Conservation (phyloP, 805 yeast species). For the Wickerhamomyces chaumierensis region DNA sequence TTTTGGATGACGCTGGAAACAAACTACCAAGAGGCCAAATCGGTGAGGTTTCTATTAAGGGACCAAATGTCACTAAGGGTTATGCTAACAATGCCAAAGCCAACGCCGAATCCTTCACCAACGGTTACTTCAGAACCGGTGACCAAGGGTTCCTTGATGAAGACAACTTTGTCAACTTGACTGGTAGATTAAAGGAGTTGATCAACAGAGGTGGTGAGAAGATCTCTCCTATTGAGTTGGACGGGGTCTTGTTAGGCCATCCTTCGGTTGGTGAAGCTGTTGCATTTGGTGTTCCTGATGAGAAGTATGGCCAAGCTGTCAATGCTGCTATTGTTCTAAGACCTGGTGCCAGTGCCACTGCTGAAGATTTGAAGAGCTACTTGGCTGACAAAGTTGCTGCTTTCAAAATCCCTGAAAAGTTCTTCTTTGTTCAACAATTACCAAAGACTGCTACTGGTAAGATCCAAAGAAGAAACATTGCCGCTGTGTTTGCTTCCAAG, state of each 20-base stretch:
- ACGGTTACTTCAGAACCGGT: conserved; percentile 62
- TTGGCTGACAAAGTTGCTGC: conserved; percentile 35
- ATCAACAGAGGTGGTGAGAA: conserved; percentile 75
- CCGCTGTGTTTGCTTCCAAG: conserved; percentile 35
- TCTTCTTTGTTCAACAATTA: conserved; percentile 46
- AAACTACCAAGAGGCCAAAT: conserved; percentile 36
- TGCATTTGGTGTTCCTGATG: conserved; percentile 56
- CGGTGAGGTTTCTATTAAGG: conserved; percentile 64
- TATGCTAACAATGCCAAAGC: conserved; percentile 66
- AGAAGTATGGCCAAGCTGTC: conserved; percentile 60
- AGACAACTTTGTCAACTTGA: conserved; percentile 48
- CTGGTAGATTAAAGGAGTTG: conserved; percentile 65
- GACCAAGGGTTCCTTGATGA: conserved; percentile 58
- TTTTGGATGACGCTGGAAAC: conserved; percentile 39
- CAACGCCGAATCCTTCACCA: conserved; percentile 53
- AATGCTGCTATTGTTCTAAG: conserved; percentile 58
- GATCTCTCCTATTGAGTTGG: conserved; percentile 64
- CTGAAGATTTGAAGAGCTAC: conserved; percentile 34
- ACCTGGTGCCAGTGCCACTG: conserved; percentile 23
- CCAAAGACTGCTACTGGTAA: conserved; percentile 77
- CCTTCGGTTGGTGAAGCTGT: conserved; percentile 63
- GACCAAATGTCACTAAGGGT: conserved; percentile 60
- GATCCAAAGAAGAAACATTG: conserved; percentile 58
- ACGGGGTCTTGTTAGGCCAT: conserved; percentile 45
- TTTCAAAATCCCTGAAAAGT: conserved; percentile 50